Evolutionary conservation across 768 basidiomycete species (phyloP), one percentile per base, ranked within the genome.

Genomic region (Pilatotrama ljubarskyi): DNA sequence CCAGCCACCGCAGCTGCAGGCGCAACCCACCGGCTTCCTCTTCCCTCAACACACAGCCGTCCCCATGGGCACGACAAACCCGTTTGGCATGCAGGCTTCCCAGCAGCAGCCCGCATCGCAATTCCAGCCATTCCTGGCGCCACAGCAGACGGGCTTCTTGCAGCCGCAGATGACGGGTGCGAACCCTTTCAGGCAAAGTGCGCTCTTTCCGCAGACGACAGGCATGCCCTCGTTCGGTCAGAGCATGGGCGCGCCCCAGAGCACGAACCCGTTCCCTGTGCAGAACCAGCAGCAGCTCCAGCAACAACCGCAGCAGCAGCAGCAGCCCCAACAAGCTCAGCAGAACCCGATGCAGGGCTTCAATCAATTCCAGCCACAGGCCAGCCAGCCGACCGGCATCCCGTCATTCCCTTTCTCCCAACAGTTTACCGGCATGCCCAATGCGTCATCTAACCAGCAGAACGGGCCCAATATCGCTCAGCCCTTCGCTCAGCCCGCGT

Each of bases 281-380:
- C 63, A 61, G 55, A 69, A 25, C 58, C 74, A 55, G 62, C 38
- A 90, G 87, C 9, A 88, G 86, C 55, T 22, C 8, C 54, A 75
- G 78, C 42, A 51, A 24, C 50, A 37, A 35, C 50, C 35, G 8
- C 46, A 38, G 37, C 50, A 40, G 13, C 95, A 94, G 73, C 93
- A 92, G 9, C 3, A 11, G 29, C 36, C 32, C 20, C 38, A 95
- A 94, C 63, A 66, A 18, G 41, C 50, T 24, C 60, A 58, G 56
- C 55, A 51, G 44, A 58, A 52, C 18, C 32, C 42, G 8, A 95
- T 95, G 79, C 91, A 92, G 72, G 88, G 82, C 63, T 82, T 87
- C 80, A 63, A 51, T 24, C 59, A 64, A 17, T 64, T 67, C 20
- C 66, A 68, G 15, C 61, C 65, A 11, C 63, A 55, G 9, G 48